Evolutionary conservation across 768 basidiomycete species (phyloP), one percentile per base, ranked within the genome.

Genomic region (Tubosaeta sp.): DNA sequence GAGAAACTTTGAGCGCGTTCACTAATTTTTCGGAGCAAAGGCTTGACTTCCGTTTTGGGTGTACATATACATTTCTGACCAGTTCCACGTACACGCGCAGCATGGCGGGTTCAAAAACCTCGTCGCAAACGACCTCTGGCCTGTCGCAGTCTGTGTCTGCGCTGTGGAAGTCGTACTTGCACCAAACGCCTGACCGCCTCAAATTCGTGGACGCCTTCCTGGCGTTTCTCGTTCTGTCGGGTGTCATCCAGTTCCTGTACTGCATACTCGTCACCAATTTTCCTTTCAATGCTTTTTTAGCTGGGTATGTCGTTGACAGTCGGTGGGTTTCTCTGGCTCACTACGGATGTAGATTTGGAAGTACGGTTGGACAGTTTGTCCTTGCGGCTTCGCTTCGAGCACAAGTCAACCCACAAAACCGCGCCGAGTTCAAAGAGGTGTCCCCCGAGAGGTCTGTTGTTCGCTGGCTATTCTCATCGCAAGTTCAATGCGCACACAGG

Each of bases 251-350:
- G 68, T 97, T 99, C 72, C 72, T 80, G 10, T 98, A 98, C 73
- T 93, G 95, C 73, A 71, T 95, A 27, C 76, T 92, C 58, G 78
- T 99, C 55, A 93, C 93, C 51, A 88, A 84, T 73, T 98, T 84
- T 71, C 96, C 96, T 21, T 97, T 94, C 77, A 97, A 99, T 60
- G 93, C 96, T 34, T 99, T 99, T 73, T 71, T 97, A 59, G 86
- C 93, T 56, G 94, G 93, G 96, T 97, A 71, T 54, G 90, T 71
- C 30, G 3, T 18, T 41, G 13, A 29, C 16, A 1, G 31, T 48
- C 18, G 22, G 18, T 7, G 30, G 47, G 38, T 19, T 12, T 10
- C 8, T 21, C 14, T 39, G 18, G 40, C 47, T 57, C 32, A 64
- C 43, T 12, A n/a, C 42, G 40, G 2, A 22, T n/a, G 11, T 53